Evolutionary conservation across 495 filamentous ascomycete genomes (phyloP).

Genomic region (Astrothelium macrocarpum): DNA sequence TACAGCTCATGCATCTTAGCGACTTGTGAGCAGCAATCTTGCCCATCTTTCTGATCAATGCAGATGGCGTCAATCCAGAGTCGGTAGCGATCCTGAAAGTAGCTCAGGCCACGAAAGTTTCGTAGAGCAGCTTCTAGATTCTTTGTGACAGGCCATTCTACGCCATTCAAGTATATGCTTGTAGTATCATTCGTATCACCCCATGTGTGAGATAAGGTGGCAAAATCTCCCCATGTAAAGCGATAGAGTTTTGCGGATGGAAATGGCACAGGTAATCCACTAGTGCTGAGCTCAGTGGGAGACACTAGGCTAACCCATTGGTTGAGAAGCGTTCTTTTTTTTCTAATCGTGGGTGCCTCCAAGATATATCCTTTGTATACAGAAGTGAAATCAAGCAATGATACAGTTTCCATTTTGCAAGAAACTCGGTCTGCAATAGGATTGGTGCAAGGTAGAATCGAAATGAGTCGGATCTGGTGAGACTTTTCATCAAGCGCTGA

Average conservation of each 20-base stretch:
- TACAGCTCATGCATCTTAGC: background rate
- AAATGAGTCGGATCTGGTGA: background rate
- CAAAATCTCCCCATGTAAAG: background rate
- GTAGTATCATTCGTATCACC: background rate
- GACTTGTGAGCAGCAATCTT: background rate
- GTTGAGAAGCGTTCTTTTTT: background rate
- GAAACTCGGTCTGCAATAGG: background rate
- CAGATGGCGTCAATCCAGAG: conserved; percentile 1
- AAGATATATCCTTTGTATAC: background rate
- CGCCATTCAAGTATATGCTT: background rate
- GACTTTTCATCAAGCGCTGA: background rate
- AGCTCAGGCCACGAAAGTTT: background rate
- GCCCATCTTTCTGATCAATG: background rate
- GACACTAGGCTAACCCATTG: background rate
- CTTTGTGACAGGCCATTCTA: background rate
- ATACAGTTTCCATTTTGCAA: background rate
- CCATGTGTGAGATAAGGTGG: background rate
- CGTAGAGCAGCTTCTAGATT: conserved; percentile 2
- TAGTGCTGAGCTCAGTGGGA: background rate
- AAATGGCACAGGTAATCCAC: background rate
- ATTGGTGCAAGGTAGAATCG: background rate
- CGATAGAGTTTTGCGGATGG: background rate
- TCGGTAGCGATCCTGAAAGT: background rate
- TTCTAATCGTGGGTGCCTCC: background rate
- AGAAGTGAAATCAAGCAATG: background rate